Base-by-base conservation (phyloP, 768 basidiomycete species). In the Macrolepiota albuminosa region DNA sequence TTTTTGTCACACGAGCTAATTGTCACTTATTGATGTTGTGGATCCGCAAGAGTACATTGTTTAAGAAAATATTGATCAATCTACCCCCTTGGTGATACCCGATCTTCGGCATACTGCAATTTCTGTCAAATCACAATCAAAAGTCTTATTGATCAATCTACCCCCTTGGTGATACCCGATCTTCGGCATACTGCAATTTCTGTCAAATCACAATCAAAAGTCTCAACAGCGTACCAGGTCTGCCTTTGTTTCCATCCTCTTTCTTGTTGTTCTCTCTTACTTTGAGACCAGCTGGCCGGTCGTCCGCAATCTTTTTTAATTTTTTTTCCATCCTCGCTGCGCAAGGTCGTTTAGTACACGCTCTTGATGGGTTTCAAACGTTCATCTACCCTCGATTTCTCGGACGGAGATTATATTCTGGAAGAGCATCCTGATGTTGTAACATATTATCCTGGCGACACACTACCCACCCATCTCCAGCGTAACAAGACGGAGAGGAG, bases 401-500 rank as follows among this genome's bases (percentile, higher is more conserved):
- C 83, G 36, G 88, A 89, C 66, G 72, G 73, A 60, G 64, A 70
- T 37, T 67, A 68, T 61, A 73, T 78, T 56, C 67, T 82, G 26
- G 81, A 84, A 55, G 78, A 83, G 64, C 80, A 86, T 67, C 86
- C 84, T 9, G 74, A 83, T 66, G 67, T 82, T 48, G 54, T 67
- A 26, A 59, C 63, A 43, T 68, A 70, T 57, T 64, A 68, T 8
- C 68, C 71, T 57, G 69, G 68, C 18, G 62, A 70, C 34, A 67
- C 68, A 21, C 69, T 72, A 34, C 75, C 81, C 5, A 69, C 70
- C 34, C 79, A 88, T 68, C 81, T 96, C 24, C 85, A 86, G 70
- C 84, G 93, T 66, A 96, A 96, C 76, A 92, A 88, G 77, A 83
- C 89, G 0, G 95, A 97, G 77, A 83, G 91, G 63, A 74, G 77